Conservation (phyloP, 2,329 filamentous ascomycete genomes). For the Capronia epimyces region DNA sequence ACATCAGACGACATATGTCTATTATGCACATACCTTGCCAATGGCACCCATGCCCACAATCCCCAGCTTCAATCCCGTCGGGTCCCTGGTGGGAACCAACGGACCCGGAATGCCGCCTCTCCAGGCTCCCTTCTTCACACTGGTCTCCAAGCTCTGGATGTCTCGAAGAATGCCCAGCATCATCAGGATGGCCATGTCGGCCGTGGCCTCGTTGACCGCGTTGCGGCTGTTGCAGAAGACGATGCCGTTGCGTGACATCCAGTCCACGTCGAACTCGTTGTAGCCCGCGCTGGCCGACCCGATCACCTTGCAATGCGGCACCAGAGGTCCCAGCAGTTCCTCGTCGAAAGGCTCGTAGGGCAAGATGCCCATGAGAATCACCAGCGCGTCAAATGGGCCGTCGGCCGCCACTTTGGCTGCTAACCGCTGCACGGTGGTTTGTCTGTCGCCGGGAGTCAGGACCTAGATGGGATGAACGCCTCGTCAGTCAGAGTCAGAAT, state of each 20-base stretch:
- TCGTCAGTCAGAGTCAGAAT: background rate
- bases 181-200: constrained; percentile 48
- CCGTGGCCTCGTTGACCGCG: constrained; percentile 50
- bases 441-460: constrained; percentile 1
- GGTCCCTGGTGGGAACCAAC: constrained; percentile 39
- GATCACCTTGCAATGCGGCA: constrained; percentile 43
- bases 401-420: background rate
- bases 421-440: background rate
- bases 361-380: constrained; percentile 46
- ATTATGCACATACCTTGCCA: constrained; percentile 32
- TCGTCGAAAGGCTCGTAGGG: constrained; percentile 48
- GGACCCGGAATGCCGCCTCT: constrained; percentile 23
- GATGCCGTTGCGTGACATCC: constrained; percentile 52
- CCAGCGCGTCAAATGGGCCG: constrained; percentile 44
- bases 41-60: constrained; percentile 48
- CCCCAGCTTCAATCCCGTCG: constrained; percentile 42
- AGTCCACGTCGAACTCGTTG: constrained; percentile 64
- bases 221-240: constrained; percentile 53
- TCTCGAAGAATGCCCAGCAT: constrained; percentile 46
- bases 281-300: constrained; percentile 40
- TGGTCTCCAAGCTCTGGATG: constrained; percentile 38
- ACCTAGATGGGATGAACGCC: too few species aligned
- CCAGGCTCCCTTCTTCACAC: constrained; percentile 38
- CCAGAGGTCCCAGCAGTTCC: constrained; percentile 39
- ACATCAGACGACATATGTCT: background rate